These are phyloP conservation scores for Aspergillus mulundensis DNA, from an alignment of 495 filamentous ascomycete genomes.

Conservation along the genomic window DNA sequence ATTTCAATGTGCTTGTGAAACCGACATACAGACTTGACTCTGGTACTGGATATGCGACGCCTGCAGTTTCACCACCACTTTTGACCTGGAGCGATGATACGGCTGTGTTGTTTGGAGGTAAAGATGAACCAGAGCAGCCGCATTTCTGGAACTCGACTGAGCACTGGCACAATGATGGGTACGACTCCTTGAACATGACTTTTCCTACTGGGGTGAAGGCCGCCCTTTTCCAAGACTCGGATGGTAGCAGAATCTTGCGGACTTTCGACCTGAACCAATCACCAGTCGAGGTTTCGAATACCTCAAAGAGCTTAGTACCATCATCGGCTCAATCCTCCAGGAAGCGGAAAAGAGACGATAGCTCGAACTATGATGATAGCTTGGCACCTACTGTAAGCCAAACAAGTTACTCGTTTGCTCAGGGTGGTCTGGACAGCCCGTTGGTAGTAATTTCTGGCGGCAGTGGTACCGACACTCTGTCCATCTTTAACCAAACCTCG, in stretches of 20 bases:
- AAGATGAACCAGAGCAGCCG: constrained; percentile 58
- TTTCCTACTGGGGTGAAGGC: constrained; percentile 57
- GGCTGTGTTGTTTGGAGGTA: constrained; percentile 75
- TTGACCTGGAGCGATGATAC: constrained; percentile 69
- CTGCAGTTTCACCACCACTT: constrained; percentile 64
- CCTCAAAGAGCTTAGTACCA: no score
- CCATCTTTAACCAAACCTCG: constrained; percentile 73
- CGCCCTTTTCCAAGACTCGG: constrained; percentile 61
- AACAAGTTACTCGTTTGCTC: constrained; percentile 60
- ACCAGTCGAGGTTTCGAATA: constrained; percentile 51
- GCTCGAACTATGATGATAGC: constrained; percentile 65
- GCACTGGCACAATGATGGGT: constrained; percentile 63
- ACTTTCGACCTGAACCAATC: constrained; percentile 66
- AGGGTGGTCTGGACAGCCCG: constrained; percentile 37
- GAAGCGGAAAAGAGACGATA: constrained; percentile 54
- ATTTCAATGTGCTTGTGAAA: constrained; percentile 65
- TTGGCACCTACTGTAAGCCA: constrained; percentile 60
- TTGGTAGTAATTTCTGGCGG: constrained; percentile 78
- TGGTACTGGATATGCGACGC: constrained; percentile 49
- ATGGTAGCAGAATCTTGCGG: constrained; percentile 80
- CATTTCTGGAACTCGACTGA: constrained; percentile 52
- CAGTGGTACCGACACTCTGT: constrained; percentile 52
- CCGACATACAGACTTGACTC: constrained; percentile 57
- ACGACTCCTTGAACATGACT: constrained; percentile 50
- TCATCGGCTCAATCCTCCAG: constrained; percentile 33